Conservation (phyloP, 2,329 filamentous ascomycete genomes). For the Cercospora brassicicola region DNA sequence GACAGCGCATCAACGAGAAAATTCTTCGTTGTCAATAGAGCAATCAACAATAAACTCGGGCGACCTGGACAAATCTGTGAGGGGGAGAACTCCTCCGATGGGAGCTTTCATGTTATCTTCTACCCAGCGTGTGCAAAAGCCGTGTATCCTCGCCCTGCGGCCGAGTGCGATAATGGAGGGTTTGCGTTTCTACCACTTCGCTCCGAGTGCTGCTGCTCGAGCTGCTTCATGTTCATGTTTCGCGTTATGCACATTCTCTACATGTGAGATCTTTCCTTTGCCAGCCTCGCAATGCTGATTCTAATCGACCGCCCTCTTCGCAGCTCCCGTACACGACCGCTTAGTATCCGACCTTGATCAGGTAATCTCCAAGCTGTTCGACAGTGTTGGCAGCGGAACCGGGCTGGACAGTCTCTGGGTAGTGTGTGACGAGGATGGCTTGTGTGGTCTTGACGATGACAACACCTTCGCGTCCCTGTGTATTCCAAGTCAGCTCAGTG, state of each 20-base stretch:
- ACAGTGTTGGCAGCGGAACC: conserved; percentile 76
- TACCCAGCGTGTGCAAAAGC: neutral
- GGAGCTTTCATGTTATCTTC: neutral
- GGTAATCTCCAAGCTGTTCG: conserved; percentile 82
- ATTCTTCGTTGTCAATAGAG: neutral
- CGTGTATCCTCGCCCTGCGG: neutral
- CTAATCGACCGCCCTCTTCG: neutral
- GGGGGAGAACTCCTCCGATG: neutral
- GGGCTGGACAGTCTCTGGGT: conserved; percentile 71
- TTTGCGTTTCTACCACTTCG: neutral
- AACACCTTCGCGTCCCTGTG: conserved; percentile 74
- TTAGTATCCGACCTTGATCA: conserved; percentile 74
- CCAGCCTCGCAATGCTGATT: neutral
- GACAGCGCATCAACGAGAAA: neutral
- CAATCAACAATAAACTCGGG: neutral
- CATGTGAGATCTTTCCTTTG: neutral
- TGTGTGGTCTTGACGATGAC: conserved; percentile 82
- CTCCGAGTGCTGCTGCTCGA: neutral
- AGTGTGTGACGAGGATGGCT: conserved; percentile 85
- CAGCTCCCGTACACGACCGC: neutral
- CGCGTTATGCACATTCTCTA: neutral
- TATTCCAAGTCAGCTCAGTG: neutral
- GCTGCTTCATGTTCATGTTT: neutral
- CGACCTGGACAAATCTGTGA: neutral
- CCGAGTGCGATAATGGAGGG: neutral